Percentiles rank a stretch among this genome's conserved stretches.
Conservation (phyloP, 805 yeast species). For the Pichia exigua region DNA sequence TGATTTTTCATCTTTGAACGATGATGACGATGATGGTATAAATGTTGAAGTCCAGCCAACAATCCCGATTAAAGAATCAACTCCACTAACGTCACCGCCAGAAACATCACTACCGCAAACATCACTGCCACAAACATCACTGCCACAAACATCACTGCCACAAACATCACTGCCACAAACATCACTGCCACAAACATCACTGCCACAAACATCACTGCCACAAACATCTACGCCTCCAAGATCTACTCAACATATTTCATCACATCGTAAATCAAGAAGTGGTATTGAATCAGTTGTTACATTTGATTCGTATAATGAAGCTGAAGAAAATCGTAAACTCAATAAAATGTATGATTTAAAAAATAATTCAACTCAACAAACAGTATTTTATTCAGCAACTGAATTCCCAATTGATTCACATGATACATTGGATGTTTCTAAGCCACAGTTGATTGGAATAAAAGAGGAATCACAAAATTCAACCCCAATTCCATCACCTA, state of each 20-base stretch:
- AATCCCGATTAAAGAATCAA: background rate
- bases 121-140: no score
- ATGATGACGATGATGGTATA: conserved; percentile 21
- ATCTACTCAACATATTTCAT: background rate
- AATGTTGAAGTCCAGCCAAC: background rate
- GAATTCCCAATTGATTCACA: conserved; percentile 21
- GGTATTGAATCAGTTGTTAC: conserved; percentile 6
- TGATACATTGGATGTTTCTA: background rate
- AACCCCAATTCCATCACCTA: background rate
- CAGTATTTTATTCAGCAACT: conserved; percentile 33
- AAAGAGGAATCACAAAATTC: background rate
- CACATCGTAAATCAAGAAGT: conserved; percentile 1
- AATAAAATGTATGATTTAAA: conserved; percentile 18
- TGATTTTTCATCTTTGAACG: conserved; percentile 4
- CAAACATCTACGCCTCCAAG: background rate
- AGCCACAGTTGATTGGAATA: background rate
- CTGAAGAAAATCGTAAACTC: conserved; percentile 11
- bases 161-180: no score
- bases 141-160: background rate
- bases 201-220: no score
- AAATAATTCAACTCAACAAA: conserved; percentile 23
- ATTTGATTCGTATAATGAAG: conserved; percentile 5
- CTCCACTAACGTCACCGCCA: background rate
- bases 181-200: no score
- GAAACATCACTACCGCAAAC: no score